A percentile compares a stretch with the other conserved stretches of the same genome.
phyloP scores from a whole-genome alignment of 2,329 filamentous ascomycete genomes.

The Arthrobotrys conoides region DNA sequence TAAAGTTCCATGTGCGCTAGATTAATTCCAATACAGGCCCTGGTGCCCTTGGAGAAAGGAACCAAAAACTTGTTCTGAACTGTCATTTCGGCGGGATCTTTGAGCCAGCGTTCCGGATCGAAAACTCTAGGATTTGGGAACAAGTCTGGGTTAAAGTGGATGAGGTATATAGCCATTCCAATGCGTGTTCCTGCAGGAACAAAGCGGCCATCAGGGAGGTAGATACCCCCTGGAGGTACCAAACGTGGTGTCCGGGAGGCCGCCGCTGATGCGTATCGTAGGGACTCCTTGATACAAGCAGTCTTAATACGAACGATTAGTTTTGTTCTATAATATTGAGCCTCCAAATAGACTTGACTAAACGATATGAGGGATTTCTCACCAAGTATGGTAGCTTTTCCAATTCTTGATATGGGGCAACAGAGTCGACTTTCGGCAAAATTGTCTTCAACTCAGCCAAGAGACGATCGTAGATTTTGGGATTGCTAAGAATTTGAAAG shows the following conservation, averaged over 20 bases:
- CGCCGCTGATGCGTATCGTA: slow-evolving; percentile 17
- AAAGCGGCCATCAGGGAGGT: slow-evolving; percentile 30
- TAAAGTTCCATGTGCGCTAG: slow-evolving; percentile 65
- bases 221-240: slow-evolving; percentile 36
- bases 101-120: slow-evolving; percentile 54
- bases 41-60: slow-evolving; percentile 63
- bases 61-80: slow-evolving; percentile 63
- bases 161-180: slow-evolving; percentile 45
- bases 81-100: slow-evolving; percentile 54
- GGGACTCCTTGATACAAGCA: slow-evolving; percentile 34
- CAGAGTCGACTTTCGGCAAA: slow-evolving; percentile 61
- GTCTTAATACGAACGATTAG: slow-evolving; percentile 8
- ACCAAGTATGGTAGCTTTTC: slow-evolving; percentile 68
- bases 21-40: slow-evolving; percentile 64
- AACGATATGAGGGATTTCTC: slow-evolving; percentile 53
- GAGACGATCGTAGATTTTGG: slow-evolving; percentile 62
- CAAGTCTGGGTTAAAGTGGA: slow-evolving; percentile 59
- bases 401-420: slow-evolving; percentile 64
- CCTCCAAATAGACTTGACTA: neutral
- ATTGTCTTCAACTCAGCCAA: slow-evolving; percentile 64
- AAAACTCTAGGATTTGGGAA: slow-evolving; percentile 55
- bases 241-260: slow-evolving; percentile 53
- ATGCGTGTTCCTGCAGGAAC: slow-evolving; percentile 29
- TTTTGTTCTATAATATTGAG: neutral
- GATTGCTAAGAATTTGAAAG: slow-evolving; percentile 65